Conservation (phyloP, 1,284 basidiomycete species). For the Gymnopus androsaceus region DNA sequence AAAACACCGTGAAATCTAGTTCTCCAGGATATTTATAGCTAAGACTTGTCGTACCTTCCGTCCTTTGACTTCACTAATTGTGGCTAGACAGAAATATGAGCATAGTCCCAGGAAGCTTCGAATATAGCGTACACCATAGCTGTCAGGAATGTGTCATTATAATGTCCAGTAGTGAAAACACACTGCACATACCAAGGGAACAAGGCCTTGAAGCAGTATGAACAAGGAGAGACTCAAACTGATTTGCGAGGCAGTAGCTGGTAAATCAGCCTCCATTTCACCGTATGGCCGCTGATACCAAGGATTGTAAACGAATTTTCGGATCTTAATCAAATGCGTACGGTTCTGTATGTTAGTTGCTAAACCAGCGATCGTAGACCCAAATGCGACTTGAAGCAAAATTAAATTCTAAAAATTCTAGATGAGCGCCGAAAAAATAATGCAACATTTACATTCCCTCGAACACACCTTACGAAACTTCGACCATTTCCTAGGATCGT, state of each 20-base stretch:
- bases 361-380: slow-evolving; percentile 70
- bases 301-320: background rate
- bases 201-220: slow-evolving; percentile 74
- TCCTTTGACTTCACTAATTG: slow-evolving; percentile 78
- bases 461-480: slow-evolving; percentile 57
- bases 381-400: slow-evolving; percentile 59
- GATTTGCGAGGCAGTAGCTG: slow-evolving; percentile 68
- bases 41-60: slow-evolving; percentile 74
- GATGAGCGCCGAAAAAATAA: background rate
- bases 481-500: slow-evolving; percentile 83
- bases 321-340: slow-evolving; percentile 25
- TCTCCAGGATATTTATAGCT: background rate
- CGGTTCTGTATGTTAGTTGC: slow-evolving; percentile 71
- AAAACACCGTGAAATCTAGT: background rate
- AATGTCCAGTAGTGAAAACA: slow-evolving; percentile 20
- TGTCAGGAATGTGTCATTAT: background rate
- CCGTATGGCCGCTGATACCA: slow-evolving; percentile 64
- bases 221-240: slow-evolving; percentile 77
- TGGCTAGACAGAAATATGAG: background rate
- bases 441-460: slow-evolving; percentile 9
- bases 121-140: background rate
- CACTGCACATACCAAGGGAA: slow-evolving; percentile 70
- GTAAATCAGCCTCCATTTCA: slow-evolving; percentile 64
- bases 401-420: slow-evolving; percentile 46
- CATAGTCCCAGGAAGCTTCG: too few species aligned